A percentile compares a stretch with the other conserved stretches of the same genome.
phyloP scores from a whole-genome alignment of 2,329 filamentous ascomycete genomes.

The Colletotrichum tamarilloi region DNA sequence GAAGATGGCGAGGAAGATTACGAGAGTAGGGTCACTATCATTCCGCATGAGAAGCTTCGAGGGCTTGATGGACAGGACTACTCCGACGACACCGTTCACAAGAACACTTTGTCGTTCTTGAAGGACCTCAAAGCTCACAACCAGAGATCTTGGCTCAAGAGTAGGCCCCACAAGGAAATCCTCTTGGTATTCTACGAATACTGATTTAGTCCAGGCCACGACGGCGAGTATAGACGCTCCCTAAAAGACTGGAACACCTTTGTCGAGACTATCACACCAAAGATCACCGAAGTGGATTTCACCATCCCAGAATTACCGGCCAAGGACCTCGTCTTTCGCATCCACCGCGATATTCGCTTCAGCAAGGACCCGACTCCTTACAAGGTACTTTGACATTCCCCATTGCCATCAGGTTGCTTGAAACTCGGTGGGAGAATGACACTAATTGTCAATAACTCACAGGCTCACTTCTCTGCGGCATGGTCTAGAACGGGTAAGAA shows the following conservation, averaged over 20 bases:
- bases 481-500: slow-evolving; percentile 91
- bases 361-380: slow-evolving; percentile 87
- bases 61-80: slow-evolving; percentile 58
- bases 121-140: slow-evolving; percentile 70
- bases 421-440: background rate
- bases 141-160: slow-evolving; percentile 67
- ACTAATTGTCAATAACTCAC: background rate
- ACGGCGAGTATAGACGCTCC: slow-evolving; percentile 81
- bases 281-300: slow-evolving; percentile 77
- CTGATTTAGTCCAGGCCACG: slow-evolving; percentile 68
- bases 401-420: background rate
- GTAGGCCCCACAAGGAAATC: slow-evolving; percentile 46
- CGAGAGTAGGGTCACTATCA: slow-evolving; percentile 53
- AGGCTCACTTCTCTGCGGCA: slow-evolving; percentile 86
- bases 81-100: slow-evolving; percentile 63
- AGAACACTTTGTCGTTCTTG: slow-evolving; percentile 69
- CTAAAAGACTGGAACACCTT: slow-evolving; percentile 86
- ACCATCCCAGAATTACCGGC: slow-evolving; percentile 88
- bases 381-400: slow-evolving; percentile 67
- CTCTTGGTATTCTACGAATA: slow-evolving; percentile 17
- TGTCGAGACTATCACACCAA: slow-evolving; percentile 76
- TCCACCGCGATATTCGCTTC: slow-evolving; percentile 89
- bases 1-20: slow-evolving; percentile 40
- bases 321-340: slow-evolving; percentile 88
- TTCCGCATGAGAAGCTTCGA: slow-evolving; percentile 53